phyloP scores from a whole-genome alignment of 192 early-diverging fungal genomes.

The Funneliformis geosporum region DNA sequence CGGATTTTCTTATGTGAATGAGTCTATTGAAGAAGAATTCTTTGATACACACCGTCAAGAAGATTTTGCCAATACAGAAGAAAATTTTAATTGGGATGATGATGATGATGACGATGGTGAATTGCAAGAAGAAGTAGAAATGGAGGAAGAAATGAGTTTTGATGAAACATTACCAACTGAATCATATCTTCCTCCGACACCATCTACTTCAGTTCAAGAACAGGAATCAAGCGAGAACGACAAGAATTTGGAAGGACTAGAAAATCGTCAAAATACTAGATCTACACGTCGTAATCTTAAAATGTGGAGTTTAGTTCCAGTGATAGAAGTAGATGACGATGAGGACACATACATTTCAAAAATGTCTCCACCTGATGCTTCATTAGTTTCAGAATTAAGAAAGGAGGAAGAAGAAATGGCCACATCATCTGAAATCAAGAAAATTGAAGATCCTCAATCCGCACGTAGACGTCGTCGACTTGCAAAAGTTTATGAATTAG shows the following conservation, averaged over 20 bases:
- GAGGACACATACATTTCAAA: neutral
- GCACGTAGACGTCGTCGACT: neutral
- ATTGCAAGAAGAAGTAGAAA: neutral
- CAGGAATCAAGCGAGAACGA: neutral
- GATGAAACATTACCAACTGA: neutral
- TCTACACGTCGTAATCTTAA: neutral
- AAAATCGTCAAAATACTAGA: neutral
- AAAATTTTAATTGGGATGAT: conserved; percentile 15
- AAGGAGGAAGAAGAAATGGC: neutral
- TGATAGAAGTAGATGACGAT: neutral
- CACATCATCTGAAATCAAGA: neutral
- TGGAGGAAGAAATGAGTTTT: neutral
- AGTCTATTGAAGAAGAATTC: conserved; percentile 11
- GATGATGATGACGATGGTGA: neutral
- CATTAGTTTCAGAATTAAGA: neutral
- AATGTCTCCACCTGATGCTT: neutral
- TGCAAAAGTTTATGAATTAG: neutral
- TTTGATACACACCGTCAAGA: neutral
- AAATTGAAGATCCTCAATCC: neutral
- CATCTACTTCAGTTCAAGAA: neutral
- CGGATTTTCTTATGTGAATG: conserved; percentile 14
- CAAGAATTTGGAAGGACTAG: neutral
- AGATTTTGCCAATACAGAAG: neutral
- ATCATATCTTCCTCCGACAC: neutral
- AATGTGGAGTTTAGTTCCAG: neutral